Evolutionary conservation across 2,329 filamentous ascomycete species (phyloP), one percentile per base, ranked within the genome.

Genomic region (Ascochyta viciae-villosae): DNA sequence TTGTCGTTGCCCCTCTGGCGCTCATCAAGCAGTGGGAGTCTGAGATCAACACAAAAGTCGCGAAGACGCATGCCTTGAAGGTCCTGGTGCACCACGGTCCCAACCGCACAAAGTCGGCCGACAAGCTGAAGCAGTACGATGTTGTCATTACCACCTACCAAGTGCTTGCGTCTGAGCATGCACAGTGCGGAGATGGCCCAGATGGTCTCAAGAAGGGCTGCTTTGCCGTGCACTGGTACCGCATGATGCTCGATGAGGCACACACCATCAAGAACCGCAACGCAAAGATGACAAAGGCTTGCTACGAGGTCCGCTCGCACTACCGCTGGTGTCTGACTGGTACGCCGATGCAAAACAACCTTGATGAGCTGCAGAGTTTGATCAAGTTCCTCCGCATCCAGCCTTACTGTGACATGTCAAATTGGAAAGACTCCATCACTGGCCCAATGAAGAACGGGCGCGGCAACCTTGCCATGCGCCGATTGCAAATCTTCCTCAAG

Each of bases 241-340:
- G 95, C 47, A 86, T 97, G 58, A 94, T 99, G 62, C 83, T 99
- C 2, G 95, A 99, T 62, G 95, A 99, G 79, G 95, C 95, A 1
- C 95, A 99, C 75, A 96, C 91, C 1, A 97, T 99, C 83, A 99
- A 99, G 80, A 99, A 99, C 72, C 89, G 94, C 61, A 96, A 96
- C 64, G 92, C 95, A 22, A 99, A 99, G 77, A 89, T 91, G 37
- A 96, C 94, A 1, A 92, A 96, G 74, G 93, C 95, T 1, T 95
- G 91, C 63, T 99, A 89, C 72, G 91, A 91, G 1, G 78, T 99
- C 29, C 83, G 89, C 27, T 88, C 91, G 19, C 89, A 95, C 73
- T 98, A 96, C 69, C 85, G 95, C 58, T 99, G 95, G 95, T 98
- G 95, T 71, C 79, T 99, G 59, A 96, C 93, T 0, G 95, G 95